These are phyloP conservation scores for Dictyostelium intermedium DNA, from an alignment of 78 protist genomes.

Conservation along the genomic window DNA sequence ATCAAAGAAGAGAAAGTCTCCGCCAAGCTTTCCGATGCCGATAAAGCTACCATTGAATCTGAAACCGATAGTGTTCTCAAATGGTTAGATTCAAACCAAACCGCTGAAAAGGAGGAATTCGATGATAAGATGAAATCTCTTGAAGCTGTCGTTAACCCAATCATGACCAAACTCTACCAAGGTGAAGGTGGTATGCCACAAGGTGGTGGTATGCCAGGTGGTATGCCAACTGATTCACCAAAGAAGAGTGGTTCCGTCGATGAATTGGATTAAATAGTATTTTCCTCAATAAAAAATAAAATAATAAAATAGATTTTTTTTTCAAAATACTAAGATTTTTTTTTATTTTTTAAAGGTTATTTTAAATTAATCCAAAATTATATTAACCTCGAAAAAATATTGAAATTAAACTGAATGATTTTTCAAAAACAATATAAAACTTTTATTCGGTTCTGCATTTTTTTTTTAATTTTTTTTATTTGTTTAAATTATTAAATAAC, in stretches of 20 bases:
- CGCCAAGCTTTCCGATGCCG: conserved; percentile 95
- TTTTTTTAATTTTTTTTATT: no score
- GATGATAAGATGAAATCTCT: conserved; percentile 90
- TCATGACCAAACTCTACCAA: conserved; percentile 91
- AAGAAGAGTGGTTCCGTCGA: neutral
- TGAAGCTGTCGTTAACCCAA: conserved; percentile 91
- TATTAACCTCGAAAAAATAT: no score
- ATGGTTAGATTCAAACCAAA: conserved; percentile 93
- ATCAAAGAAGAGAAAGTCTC: conserved; percentile 87
- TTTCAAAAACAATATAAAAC: no score
- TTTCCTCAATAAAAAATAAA: no score
- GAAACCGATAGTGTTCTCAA: conserved; percentile 90
- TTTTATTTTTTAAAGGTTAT: no score
- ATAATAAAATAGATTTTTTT: no score
- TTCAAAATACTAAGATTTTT: no score
- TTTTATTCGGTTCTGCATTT: no score
- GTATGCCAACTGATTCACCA: conserved; percentile 19
- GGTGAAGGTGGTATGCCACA: conserved; percentile 83
- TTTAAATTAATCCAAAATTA: no score
- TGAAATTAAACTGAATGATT: no score
- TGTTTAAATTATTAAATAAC: no score
- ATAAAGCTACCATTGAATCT: conserved; percentile 87
- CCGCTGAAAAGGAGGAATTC: conserved; percentile 93
- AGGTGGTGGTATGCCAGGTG: conserved; percentile 81
- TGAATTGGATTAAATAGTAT: neutral